phyloP scores from a whole-genome alignment of 2,329 filamentous ascomycete genomes.

The Fusarium sambucinum region DNA sequence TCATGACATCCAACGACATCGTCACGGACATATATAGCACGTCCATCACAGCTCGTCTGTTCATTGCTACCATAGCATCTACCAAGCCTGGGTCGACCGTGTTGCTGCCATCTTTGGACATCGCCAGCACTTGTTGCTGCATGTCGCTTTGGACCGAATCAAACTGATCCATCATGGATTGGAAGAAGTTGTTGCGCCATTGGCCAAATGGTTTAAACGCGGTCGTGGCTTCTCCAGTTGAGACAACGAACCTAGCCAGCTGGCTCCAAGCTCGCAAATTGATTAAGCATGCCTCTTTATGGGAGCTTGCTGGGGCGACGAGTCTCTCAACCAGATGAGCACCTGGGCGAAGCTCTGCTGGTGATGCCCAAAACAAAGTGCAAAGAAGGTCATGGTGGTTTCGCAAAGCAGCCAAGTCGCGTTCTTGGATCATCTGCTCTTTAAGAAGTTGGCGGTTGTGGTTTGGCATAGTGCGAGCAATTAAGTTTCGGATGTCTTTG shows the following conservation, averaged over 20 bases:
- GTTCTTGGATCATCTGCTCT: constrained; percentile 69
- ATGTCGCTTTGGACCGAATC: constrained; percentile 67
- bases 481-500: constrained; percentile 71
- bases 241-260: constrained; percentile 69
- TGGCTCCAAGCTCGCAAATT: constrained; percentile 73
- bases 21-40: constrained; percentile 62
- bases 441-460: constrained; percentile 74
- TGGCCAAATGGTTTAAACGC: constrained; percentile 60
- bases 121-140: constrained; percentile 64
- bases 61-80: constrained; percentile 63
- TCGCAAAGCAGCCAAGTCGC: constrained; percentile 72
- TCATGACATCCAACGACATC: constrained; percentile 65
- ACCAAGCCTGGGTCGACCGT: constrained; percentile 60
- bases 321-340: constrained; percentile 69
- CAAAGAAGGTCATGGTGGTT: constrained; percentile 78
- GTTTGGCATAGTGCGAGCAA: constrained; percentile 73
- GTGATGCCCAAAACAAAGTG: constrained; percentile 74
- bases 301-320: constrained; percentile 69
- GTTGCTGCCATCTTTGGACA: constrained; percentile 61
- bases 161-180: constrained; percentile 69
- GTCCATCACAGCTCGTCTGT: constrained; percentile 66
- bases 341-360: constrained; percentile 65
- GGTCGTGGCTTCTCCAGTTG: constrained; percentile 59
- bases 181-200: constrained; percentile 70
- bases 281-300: constrained; percentile 75